Evolutionary conservation across 2,329 filamentous ascomycete species (phyloP), one percentile per base, ranked within the genome.

Genomic region (Talaromyces sp.): DNA sequence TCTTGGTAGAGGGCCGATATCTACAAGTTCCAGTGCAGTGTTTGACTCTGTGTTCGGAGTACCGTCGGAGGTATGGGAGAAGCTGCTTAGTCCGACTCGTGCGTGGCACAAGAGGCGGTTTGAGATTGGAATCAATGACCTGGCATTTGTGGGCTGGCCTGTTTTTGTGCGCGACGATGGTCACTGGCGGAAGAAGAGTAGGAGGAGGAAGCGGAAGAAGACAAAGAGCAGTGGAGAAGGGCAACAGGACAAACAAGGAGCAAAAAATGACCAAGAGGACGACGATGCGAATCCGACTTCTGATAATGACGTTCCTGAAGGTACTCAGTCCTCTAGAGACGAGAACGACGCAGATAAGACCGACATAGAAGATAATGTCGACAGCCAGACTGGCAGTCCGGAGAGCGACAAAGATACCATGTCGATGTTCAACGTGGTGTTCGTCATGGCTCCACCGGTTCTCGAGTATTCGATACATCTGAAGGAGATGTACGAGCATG

Each of bases 351-450:
- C 71, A 64, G 69, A 60, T 36, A 69, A 70, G 40, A 51, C 27
- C 6, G 61, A 64, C 47, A 3, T 56, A 15, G 53, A 62, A 27
- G 45, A 59, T 34, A 43, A 63, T 31, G 54, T 19, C 31, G 74
- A 70, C 59, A 51, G 68, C 17, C 51, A 67, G 3, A 70, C 71
- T 51, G 73, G 72, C 53, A 65, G 69, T 5, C 49, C 71, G 47
- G 75, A 78, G 59, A 72, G 75, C 56, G 81, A 82, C 60, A 84
- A 82, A 67, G 80, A 86, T 66, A 86, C 87, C 56, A 93, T 98
- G 91, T 93, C 89, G 68, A 98, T 98, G 94, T 99, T 99, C 79
- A 96, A 97, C 76, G 86, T 97, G 11, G 93, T 98, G 27, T 98
- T 98, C 76, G 91, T 97, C 60, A 82, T 97, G 69, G 90, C 92